Evolutionary conservation across 768 basidiomycete species (phyloP), one percentile per base, ranked within the genome.

Genomic region (Tulasnella sp.): DNA sequence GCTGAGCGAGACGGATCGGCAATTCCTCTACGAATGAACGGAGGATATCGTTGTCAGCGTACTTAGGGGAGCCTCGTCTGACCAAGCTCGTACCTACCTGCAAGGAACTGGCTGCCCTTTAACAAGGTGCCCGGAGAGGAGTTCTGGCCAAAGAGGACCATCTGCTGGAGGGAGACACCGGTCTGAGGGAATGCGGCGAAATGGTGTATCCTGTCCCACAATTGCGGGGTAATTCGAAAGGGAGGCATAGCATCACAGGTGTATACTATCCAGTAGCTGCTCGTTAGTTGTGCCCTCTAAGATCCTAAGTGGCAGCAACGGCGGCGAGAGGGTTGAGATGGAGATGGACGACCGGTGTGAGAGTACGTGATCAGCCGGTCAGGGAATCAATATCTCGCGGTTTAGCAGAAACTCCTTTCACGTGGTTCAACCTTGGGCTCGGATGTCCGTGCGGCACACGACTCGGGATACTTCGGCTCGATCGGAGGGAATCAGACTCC

Each of bases 61-160:
- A 19, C 21, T 17, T 9, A 50, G 26, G n/a, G 47, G 43, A 59
- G 34, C 34, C 34, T 38, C 34, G 34, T 5, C 15, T 17, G 56
- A 71, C 53, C 60, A 71, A 70, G 34, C 65, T 66, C 13, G 2
- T 67, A 64, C 11, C 52, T 32, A 88, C 89, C 88, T 61, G 83
- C 75, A 2, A 95, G 78, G 70, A 95, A 95, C 68, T 93, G 89
- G 65, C 85, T 85, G 0, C 89, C 96, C 68, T 85, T 86, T n/a
- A 97, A 73, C 10, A 99, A 77, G 0, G 95, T 99, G 0, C 95
- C 95, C 69, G 95, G 90, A 56, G 83, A 86, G 0, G 95, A 94
- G 68, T 97, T 88, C 75, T 96, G 92, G 0, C 95, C 95, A 68
- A 99, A 97, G 56, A 88, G 79, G 51, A 96, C 91, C 94, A 99